Evolutionary conservation across 2,329 filamentous ascomycete species (phyloP).

Genomic region (Colletotrichum eleusines): DNA sequence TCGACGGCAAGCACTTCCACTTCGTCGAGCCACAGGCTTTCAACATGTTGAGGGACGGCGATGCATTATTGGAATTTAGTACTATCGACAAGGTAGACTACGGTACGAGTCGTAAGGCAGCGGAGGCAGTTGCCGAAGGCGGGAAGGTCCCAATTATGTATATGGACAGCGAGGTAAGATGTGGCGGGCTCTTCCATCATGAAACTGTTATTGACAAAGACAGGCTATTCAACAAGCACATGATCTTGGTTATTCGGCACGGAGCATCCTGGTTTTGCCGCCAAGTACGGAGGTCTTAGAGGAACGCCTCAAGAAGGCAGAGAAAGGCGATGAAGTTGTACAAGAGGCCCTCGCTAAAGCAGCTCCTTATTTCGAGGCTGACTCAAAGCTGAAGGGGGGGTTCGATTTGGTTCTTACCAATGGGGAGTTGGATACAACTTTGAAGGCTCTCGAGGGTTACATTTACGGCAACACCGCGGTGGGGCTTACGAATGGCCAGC

Average conservation of each 20-base stretch:
- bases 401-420: slow-evolving; percentile 41
- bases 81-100: slow-evolving; percentile 63
- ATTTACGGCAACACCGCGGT: slow-evolving; percentile 23
- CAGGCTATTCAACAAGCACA: slow-evolving; percentile 69
- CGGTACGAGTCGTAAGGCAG: slow-evolving; percentile 66
- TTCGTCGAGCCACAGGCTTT: slow-evolving; percentile 69
- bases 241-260: slow-evolving; percentile 67
- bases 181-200: not conserved
- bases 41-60: slow-evolving; percentile 69
- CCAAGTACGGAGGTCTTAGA: slow-evolving; percentile 48
- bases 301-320: slow-evolving; percentile 47
- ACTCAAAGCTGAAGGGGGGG: slow-evolving; percentile 23
- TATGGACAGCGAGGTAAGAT: slow-evolving; percentile 64
- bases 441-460: slow-evolving; percentile 29
- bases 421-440: slow-evolving; percentile 36
- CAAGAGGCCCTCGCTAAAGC: slow-evolving; percentile 45
- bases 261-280: slow-evolving; percentile 66
- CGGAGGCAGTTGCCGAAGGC: slow-evolving; percentile 63
- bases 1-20: slow-evolving; percentile 64
- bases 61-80: slow-evolving; percentile 69
- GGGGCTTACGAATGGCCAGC: slow-evolving; percentile 12
- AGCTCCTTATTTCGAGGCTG: slow-evolving; percentile 45
- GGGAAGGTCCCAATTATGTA: slow-evolving; percentile 72
- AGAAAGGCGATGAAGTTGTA: slow-evolving; percentile 44
- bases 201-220: slow-evolving; percentile 18